Evolutionary conservation across 495 filamentous ascomycete genomes (phyloP).

Genomic region (Tricharina praecox): DNA sequence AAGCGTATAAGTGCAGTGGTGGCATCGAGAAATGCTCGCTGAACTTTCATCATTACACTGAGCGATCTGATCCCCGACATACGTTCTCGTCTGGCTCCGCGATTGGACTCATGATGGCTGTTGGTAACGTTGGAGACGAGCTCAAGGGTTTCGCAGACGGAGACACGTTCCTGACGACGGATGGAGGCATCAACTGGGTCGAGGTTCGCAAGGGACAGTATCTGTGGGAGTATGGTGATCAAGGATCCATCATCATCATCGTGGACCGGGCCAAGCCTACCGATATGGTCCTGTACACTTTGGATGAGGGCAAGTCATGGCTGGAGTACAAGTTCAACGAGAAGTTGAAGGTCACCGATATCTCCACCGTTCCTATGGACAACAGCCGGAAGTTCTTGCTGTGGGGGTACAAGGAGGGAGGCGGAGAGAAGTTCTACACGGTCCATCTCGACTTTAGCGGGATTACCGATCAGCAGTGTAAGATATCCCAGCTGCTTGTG

Average conservation of each 20-base stretch:
- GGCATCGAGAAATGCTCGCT: constrained; percentile 55
- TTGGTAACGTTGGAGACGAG: constrained; percentile 73
- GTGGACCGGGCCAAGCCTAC: constrained; percentile 47
- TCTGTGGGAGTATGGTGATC: constrained; percentile 87
- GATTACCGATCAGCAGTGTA: constrained; percentile 50
- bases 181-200: constrained; percentile 81
- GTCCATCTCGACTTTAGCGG: constrained; percentile 79
- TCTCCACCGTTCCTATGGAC: constrained; percentile 79
- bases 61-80: constrained; percentile 58
- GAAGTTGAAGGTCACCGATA: constrained; percentile 46
- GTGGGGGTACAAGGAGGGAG: constrained; percentile 48
- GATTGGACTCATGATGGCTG: constrained; percentile 75
- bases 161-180: constrained; percentile 72
- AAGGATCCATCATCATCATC: constrained; percentile 79
- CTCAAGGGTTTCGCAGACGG: constrained; percentile 37
- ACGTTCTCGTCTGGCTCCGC: constrained; percentile 78
- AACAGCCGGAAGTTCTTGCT: constrained; percentile 76
- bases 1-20: constrained; percentile 47
- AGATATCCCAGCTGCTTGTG: too few species aligned
- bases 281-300: constrained; percentile 53
- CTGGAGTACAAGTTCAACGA: constrained; percentile 53
- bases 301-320: constrained; percentile 68
- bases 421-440: constrained; percentile 38
- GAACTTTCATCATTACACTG: constrained; percentile 88
- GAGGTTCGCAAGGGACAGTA: constrained; percentile 67